These are phyloP conservation scores for Aegilops longissima DNA, from an alignment of 176 grass and related monocot species.

Conservation along the genomic window DNA sequence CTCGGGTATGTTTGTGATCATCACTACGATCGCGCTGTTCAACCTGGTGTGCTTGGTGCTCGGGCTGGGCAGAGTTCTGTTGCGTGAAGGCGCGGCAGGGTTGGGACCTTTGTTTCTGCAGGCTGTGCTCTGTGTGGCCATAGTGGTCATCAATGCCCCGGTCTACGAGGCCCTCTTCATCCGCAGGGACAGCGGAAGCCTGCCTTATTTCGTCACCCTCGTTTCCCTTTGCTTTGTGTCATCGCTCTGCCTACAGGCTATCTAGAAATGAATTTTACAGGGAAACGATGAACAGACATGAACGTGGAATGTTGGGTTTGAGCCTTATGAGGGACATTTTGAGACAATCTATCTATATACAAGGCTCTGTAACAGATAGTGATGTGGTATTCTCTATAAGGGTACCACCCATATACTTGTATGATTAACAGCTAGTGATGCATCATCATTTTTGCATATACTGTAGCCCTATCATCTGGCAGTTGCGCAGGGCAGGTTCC, in stretches of 20 bases:
- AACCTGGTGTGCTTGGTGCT: slow-evolving; percentile 49
- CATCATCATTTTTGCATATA: not conserved
- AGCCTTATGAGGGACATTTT: not conserved
- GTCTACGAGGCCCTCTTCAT: slow-evolving; percentile 72
- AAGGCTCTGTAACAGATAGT: not conserved
- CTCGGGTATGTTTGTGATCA: slow-evolving; percentile 54
- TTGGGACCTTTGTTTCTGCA: slow-evolving; percentile 48
- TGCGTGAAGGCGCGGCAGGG: not conserved
- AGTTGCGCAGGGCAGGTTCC: not conserved
- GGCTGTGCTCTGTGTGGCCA: slow-evolving; percentile 38
- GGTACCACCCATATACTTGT: too few relatives aligned
- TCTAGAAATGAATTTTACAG: not conserved
- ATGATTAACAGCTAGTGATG: not conserved
- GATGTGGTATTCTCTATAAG: not conserved
- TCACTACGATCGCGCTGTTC: slow-evolving; percentile 52
- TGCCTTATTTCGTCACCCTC: slow-evolving; percentile 44
- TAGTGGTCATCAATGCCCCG: slow-evolving; percentile 43
- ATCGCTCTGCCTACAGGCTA: slow-evolving; percentile 32
- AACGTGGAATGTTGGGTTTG: not conserved
- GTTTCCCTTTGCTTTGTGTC: slow-evolving; percentile 44
- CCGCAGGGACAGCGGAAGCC: slow-evolving; percentile 53
- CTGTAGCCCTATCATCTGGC: not conserved
- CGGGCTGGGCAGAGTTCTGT: slow-evolving; percentile 28
- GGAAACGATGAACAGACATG: not conserved
- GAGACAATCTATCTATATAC: not conserved